Evolutionary conservation across 2,329 filamentous ascomycete genomes (phyloP), one percentile per base, ranked within the genome.

Genomic region (Cryphonectria radicalis): DNA sequence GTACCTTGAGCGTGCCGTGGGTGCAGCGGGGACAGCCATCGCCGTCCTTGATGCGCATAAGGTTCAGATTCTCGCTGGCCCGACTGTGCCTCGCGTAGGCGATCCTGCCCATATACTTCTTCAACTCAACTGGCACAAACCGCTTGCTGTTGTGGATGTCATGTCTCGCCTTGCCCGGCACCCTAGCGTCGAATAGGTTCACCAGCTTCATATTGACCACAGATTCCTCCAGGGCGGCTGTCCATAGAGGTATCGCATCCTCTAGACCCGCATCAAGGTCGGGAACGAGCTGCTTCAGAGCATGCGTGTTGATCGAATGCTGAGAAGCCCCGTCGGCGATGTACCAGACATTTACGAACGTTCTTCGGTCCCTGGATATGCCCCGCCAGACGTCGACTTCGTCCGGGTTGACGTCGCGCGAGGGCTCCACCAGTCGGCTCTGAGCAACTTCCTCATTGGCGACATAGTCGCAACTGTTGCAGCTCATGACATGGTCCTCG

Each of bases 391-490:
- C 50, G 25, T 57, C 55, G 4, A 64, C 65, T 22, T 75, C 65
- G 3, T 73, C 65, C 11, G 60, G 67, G 6, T 17, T 37, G n/a
- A 42, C n/a, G 42, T 59, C 59, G 10, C 32, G 25, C 2, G 42
- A 42, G 22, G 63, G 13, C 19, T 40, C 66, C 11, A 40, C 53
- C 1, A 74, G 43, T 1, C 77, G 77, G n/a, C 82, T 75, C 19
- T 80, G 79, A 17, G 91, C 92, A n/a, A 97, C 86, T 79, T 99
- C 96, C 74, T 97, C 93, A 74, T 98, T 99, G 71, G 92, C 92
- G 0, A 92, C 88, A 78, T 95, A 93, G 46, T 87, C 85, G 79
- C 96, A 99, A 14, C 80, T 82, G 32, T 83, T 82, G 79, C 96
- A 99, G 73, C 85, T 91, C 73, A 97, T 89, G 53, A 99, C 87